These are phyloP conservation scores for Candida bentonensis DNA, from an alignment of 805 yeast genomes.

Conservation along the genomic window DNA sequence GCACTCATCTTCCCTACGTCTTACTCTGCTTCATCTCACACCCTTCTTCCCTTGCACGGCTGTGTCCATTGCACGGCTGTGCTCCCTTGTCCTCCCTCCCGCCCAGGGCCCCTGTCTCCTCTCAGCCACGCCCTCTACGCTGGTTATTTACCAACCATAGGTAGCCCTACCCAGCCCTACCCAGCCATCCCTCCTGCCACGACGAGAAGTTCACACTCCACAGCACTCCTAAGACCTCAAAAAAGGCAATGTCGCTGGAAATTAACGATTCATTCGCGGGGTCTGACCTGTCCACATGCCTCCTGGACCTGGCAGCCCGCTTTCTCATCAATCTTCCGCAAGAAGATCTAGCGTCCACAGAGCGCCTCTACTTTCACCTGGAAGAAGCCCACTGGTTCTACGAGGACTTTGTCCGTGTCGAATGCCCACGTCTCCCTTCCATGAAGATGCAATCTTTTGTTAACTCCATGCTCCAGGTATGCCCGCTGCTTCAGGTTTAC, in stretches of 20 bases:
- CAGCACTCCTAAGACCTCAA: too few relatives aligned
- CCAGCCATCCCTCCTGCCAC: too few relatives aligned
- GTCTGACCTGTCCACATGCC: not conserved
- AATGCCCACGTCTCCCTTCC: slow-evolving; percentile 63
- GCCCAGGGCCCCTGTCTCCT: too few relatives aligned
- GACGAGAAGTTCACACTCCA: too few relatives aligned
- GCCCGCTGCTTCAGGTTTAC: slow-evolving; percentile 29
- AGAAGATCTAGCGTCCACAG: slow-evolving; percentile 73
- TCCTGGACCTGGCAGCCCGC: slow-evolving; percentile 63
- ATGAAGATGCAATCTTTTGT: slow-evolving; percentile 70
- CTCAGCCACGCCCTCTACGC: too few relatives aligned
- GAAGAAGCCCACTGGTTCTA: slow-evolving; percentile 99
- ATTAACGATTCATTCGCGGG: not conserved
- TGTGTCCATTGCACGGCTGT: too few relatives aligned
- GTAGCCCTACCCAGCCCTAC: too few relatives aligned
- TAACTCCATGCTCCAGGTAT: slow-evolving; percentile 63
- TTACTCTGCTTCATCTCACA: too few relatives aligned
- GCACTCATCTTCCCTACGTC: too few relatives aligned
- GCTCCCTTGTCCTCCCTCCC: too few relatives aligned
- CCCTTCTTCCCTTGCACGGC: too few relatives aligned
- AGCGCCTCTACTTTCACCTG: slow-evolving; percentile 76
- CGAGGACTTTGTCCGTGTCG: slow-evolving; percentile 61
- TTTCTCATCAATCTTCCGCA: slow-evolving; percentile 85
- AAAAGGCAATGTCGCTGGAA: not conserved
- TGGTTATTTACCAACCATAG: too few relatives aligned